Conservation (phyloP, 495 filamentous ascomycete genomes). For the Penicillium bialowiezense region DNA sequence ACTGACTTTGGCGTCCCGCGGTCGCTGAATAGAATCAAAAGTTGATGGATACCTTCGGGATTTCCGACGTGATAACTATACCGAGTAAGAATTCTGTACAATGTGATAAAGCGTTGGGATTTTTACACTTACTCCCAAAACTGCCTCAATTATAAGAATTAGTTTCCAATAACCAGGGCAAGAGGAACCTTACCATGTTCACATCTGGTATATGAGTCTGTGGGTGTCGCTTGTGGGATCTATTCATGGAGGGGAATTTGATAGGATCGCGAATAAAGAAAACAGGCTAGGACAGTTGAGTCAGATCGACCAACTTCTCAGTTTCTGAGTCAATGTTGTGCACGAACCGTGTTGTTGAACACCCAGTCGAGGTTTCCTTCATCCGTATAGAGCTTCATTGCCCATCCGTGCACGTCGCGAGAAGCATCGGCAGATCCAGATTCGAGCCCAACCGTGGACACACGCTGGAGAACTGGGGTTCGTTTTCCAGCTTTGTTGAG, state of each 20-base stretch:
- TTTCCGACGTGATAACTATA: conserved; percentile 54
- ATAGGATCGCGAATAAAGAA: conserved; percentile 56
- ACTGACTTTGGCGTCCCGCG: conserved; percentile 60
- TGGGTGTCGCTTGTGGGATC: conserved; percentile 50
- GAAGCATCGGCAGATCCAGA: conserved; percentile 63
- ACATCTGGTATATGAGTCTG: conserved; percentile 45
- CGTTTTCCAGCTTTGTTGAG: conserved; percentile 57
- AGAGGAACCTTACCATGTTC: conserved; percentile 51
- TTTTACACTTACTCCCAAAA: conserved; percentile 51
- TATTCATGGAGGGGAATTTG: conserved; percentile 55
- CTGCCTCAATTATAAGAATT: conserved; percentile 2
- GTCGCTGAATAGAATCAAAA: conserved; percentile 65
- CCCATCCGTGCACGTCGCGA: conserved; percentile 65
- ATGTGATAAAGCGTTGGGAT: conserved; percentile 44
- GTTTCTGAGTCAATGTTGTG: not conserved
- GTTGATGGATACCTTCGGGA: conserved; percentile 60
- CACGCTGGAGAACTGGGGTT: conserved; percentile 55
- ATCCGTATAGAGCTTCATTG: conserved; percentile 73
- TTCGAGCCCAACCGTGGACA: conserved; percentile 65
- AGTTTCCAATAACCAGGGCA: not conserved
- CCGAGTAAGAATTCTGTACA: conserved; percentile 29
- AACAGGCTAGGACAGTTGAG: conserved; percentile 33
- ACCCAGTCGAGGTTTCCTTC: conserved; percentile 71
- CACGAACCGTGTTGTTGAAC: conserved; percentile 30
- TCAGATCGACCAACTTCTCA: not conserved